Percentiles rank a stretch among this genome's conserved stretches.
phyloP scores from a whole-genome alignment of 208 protist genomes.

The Trypanosoma avium region DNA sequence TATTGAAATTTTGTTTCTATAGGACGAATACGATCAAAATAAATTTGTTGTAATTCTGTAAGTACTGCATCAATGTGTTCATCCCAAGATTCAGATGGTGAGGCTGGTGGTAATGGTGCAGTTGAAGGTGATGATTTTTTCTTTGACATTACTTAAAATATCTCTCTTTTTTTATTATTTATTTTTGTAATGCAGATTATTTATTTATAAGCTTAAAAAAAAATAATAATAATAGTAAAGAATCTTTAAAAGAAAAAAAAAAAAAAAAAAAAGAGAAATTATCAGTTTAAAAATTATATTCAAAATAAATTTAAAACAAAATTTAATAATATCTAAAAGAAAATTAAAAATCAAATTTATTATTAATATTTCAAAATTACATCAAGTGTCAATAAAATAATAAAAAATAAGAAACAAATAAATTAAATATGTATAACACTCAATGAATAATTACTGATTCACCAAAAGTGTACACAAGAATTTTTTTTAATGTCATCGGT shows the following conservation, averaged over 20 bases:
- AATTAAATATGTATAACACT: too few relatives aligned
- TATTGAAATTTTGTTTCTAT: conserved; percentile 73
- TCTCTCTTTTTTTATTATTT: conserved; percentile 14
- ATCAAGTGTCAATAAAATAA: conserved; percentile 5
- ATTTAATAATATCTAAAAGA: not conserved
- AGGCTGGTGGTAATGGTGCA: not conserved
- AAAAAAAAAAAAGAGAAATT: conserved; percentile 27
- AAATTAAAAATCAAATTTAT: conserved; percentile 14
- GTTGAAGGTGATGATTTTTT: not conserved
- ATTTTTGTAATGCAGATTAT: not conserved
- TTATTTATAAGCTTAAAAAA: not conserved
- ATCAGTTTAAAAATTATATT: conserved; percentile 4
- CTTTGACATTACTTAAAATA: not conserved
- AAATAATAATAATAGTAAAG: not conserved
- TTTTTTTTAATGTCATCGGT: conserved; percentile 22
- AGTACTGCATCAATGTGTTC: conserved; percentile 58
- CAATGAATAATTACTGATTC: conserved; percentile 26
- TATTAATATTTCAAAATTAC: not conserved
- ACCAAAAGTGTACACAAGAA: conserved; percentile 37
- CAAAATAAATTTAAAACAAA: conserved; percentile 7
- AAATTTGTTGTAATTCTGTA: conserved; percentile 49
- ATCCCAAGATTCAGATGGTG: conserved; percentile 59
- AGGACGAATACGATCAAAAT: conserved; percentile 56
- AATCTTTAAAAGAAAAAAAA: not conserved
- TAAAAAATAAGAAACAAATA: conserved; percentile 15